Conservation (phyloP, 352 stramenopile species). For the Pythium angustatum region DNA sequence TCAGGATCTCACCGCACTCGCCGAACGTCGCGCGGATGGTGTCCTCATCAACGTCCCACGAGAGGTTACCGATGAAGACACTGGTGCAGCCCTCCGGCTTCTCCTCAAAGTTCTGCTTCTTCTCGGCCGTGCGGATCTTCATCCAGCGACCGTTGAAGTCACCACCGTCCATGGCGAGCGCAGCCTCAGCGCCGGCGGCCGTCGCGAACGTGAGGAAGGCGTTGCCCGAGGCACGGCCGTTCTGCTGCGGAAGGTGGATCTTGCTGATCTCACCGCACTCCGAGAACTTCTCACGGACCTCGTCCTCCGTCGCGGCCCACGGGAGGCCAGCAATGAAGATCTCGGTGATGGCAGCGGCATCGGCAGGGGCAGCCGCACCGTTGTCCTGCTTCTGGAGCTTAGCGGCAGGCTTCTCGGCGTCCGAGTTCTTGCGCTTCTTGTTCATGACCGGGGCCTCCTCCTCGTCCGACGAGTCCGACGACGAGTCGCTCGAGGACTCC, state of each 20-base stretch:
- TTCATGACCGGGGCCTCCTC: constrained; percentile 73
- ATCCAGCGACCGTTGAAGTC: constrained; percentile 96
- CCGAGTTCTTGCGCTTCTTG: constrained; percentile 87
- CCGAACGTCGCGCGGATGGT: constrained; percentile 91
- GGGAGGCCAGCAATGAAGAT: constrained; percentile 94
- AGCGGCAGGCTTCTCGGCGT: constrained; percentile 47
- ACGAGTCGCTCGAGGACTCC: constrained; percentile 40
- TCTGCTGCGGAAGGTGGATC: constrained; percentile 86
- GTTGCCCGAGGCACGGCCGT: constrained; percentile 92
- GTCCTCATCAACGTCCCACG: constrained; percentile 96
- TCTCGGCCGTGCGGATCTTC: constrained; percentile 90
- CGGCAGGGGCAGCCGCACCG: constrained; percentile 55
- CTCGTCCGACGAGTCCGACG: constrained; percentile 50
- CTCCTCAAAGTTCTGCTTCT: constrained; percentile 84
- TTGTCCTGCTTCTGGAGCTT: constrained; percentile 82
- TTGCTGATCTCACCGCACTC: constrained; percentile 88
- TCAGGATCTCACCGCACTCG: constrained; percentile 94
- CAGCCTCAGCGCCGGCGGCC: constrained; percentile 68
- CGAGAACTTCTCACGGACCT: constrained; percentile 94
- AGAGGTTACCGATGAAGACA: constrained; percentile 98
- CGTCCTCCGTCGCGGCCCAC: constrained; percentile 93
- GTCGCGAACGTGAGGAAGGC: constrained; percentile 94
- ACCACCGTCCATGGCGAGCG: constrained; percentile 91
- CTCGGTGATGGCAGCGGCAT: constrained; percentile 57
- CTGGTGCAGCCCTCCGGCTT: constrained; percentile 96